Conservation (phyloP, 73 alveolate species). For the Paramecium pentaurelia region DNA sequence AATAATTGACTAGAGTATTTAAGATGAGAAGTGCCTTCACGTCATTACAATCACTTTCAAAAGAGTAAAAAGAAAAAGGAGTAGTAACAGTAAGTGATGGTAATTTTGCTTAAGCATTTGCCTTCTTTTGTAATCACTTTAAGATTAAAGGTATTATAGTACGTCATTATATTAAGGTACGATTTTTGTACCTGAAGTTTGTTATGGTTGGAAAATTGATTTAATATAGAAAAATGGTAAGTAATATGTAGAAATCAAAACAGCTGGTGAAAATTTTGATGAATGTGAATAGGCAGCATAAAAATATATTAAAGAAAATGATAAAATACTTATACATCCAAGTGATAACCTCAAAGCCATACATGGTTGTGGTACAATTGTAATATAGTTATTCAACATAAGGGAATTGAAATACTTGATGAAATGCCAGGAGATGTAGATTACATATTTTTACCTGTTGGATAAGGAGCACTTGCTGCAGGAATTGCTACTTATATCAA, state of each 20-base stretch:
- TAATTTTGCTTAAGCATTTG: conserved; percentile 50
- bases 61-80: conserved; percentile 45
- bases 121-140: background rate
- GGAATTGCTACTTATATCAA: conserved; percentile 34
- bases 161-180: background rate
- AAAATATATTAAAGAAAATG: background rate
- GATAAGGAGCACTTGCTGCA: conserved; percentile 59
- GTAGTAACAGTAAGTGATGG: conserved; percentile 55
- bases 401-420: conserved; percentile 54
- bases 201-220: conserved; percentile 36
- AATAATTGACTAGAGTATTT: conserved; percentile 15
- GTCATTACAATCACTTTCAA: background rate
- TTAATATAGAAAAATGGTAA: conserved; percentile 39
- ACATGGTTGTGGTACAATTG: conserved; percentile 21
- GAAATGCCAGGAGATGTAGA: conserved; percentile 53
- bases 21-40: conserved; percentile 44
- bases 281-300: conserved; percentile 38
- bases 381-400: background rate
- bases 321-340: background rate
- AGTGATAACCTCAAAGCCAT: background rate
- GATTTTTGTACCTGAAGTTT: conserved; percentile 46
- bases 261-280: conserved; percentile 41
- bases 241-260: conserved; percentile 33
- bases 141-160: background rate
- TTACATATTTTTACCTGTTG: conserved; percentile 50